Base-by-base conservation (phyloP, 1,284 basidiomycete species). In the Vanrija humicola region DNA sequence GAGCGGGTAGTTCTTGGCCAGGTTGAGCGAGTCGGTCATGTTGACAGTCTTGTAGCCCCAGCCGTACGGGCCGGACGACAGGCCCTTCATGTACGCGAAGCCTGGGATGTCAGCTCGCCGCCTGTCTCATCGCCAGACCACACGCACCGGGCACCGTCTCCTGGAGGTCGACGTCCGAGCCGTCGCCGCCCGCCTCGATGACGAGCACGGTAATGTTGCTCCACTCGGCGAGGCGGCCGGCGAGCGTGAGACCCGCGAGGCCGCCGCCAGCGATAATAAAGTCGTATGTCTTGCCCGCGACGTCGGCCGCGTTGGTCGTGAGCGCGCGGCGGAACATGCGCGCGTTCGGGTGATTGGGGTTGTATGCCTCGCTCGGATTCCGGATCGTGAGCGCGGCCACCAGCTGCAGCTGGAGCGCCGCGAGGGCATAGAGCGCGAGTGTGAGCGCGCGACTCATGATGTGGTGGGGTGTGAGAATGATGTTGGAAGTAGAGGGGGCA, bases 211-310 rank as follows among this genome's bases (percentile, higher is more conserved):
- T 85, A 15, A 78, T 79, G 62, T 82, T 82, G 0, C 79, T 69
- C 76, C 87, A 83, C 58, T 86, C 87, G 0, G 85, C 82, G 16
- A 91, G 79, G 18, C 87, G 81, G 16, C 82, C 76, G 1, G 87
- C 89, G 26, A 90, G 70, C 8, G 84, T 84, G 26, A 90, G 80
- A 19, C 88, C 89, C 4, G 86, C 86, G 5, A 85, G 81, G 39
- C 88, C 88, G 38, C 87, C 87, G 38, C 75, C 75, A 3, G 69
- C 73, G 55, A 77, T 71, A 43, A 77, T 62, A 52, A 73, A 77
- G 50, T 77, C 75, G 48, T 68, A 77, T 10, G 61, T 57, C 38
- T 59, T 47, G 18, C 66, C 69, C 38, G 58, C 48, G 23, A 73
- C 64, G 21, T 48, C 49, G 14, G 63, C 28, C 5, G 67, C 57